Percentiles rank a stretch among this genome's conserved stretches.
Evolutionary conservation across 2,329 filamentous ascomycete species (phyloP).

Genomic region (Arthrobotrys megalospora): DNA sequence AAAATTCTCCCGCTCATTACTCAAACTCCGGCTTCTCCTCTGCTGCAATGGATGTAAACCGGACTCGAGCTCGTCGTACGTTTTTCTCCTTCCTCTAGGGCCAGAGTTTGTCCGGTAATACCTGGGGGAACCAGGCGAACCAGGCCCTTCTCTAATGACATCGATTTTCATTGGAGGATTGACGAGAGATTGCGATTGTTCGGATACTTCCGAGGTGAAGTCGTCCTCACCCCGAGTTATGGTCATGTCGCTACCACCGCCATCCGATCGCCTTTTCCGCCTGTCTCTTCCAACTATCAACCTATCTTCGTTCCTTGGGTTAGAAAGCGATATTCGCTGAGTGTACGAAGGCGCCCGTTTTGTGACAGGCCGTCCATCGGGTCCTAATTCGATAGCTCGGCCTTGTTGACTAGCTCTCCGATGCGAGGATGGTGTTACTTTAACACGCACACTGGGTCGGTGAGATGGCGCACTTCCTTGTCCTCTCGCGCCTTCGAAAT

Average conservation of each 20-base stretch:
- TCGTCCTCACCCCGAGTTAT: slow-evolving; percentile 69
- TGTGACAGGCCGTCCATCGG: slow-evolving; percentile 54
- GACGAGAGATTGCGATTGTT: slow-evolving; percentile 58
- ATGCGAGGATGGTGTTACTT: slow-evolving; percentile 81
- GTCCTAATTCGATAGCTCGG: slow-evolving; percentile 61
- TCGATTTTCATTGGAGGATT: slow-evolving; percentile 58
- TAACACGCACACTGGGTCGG: slow-evolving; percentile 84
- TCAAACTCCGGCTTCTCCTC: slow-evolving; percentile 68
- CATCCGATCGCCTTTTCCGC: slow-evolving; percentile 72
- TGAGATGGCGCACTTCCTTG: slow-evolving; percentile 74
- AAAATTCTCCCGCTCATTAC: slow-evolving; percentile 67
- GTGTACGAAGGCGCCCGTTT: slow-evolving; percentile 63
- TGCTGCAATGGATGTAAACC: slow-evolving; percentile 55
- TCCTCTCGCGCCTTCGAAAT: slow-evolving; percentile 86
- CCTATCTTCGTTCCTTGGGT: slow-evolving; percentile 63
- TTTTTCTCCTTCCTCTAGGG: slow-evolving; percentile 36
- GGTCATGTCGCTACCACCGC: slow-evolving; percentile 37
- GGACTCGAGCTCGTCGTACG: slow-evolving; percentile 51
- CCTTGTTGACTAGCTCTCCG: slow-evolving; percentile 66
- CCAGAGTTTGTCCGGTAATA: slow-evolving; percentile 52
- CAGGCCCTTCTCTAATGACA: slow-evolving; percentile 54
- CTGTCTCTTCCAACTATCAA: slow-evolving; percentile 67
- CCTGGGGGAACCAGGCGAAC: slow-evolving; percentile 40
- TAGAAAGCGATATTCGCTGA: slow-evolving; percentile 63
- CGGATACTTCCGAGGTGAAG: slow-evolving; percentile 70